Evolutionary conservation across 148 eudicot species (phyloP).

Genomic region (Chenopodium berlandieri): DNA sequence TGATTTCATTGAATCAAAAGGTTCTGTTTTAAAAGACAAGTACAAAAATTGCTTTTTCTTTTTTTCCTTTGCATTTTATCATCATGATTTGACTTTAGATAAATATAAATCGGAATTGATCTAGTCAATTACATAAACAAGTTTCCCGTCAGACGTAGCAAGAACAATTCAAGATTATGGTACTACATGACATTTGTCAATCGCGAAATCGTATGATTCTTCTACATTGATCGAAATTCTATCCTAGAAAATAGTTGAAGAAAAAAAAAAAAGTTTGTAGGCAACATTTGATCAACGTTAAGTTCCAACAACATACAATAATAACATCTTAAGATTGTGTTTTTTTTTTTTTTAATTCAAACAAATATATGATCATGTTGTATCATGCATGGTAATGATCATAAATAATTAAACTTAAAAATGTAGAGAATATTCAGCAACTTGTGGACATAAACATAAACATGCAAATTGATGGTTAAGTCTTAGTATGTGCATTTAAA

Average conservation of each 20-base stretch:
- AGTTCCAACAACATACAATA: no score
- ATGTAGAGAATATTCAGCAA: not conserved
- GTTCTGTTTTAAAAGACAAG: no score
- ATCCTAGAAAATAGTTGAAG: not conserved
- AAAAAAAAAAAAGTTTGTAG: not conserved
- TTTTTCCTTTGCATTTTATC: no score
- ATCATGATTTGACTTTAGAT: not conserved
- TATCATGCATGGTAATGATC: not conserved
- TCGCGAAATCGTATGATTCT: not conserved
- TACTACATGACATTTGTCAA: not conserved
- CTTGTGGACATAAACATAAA: not conserved
- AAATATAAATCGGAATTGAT: not conserved
- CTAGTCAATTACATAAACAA: constrained; percentile 7
- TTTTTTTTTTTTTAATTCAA: not conserved
- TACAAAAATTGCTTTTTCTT: no score
- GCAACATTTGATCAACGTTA: not conserved
- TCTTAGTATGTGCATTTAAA: no score
- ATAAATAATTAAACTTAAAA: not conserved
- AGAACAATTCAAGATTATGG: not conserved
- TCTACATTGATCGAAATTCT: not conserved
- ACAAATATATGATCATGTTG: not conserved
- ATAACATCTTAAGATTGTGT: not conserved
- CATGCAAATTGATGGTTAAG: not conserved
- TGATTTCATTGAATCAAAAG: not conserved
- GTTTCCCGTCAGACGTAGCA: not conserved